These are phyloP conservation scores for Ophiostoma perfectum DNA, from an alignment of 2,329 filamentous ascomycete species.

Conservation along the genomic window DNA sequence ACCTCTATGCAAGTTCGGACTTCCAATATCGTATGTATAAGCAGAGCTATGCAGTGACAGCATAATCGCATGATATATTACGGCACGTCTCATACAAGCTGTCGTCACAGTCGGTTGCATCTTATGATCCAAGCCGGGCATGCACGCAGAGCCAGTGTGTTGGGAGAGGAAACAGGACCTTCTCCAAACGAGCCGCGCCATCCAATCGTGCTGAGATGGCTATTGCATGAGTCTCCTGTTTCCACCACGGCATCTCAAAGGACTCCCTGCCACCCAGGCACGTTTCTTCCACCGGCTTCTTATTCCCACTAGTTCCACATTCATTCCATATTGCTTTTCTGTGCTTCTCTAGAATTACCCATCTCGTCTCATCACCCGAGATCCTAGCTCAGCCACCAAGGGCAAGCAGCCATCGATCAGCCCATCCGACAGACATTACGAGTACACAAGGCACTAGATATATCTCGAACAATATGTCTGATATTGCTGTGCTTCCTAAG, in stretches of 20 bases:
- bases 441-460: not conserved
- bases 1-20: slow-evolving; percentile 8
- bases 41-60: not conserved
- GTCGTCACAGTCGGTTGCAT: too few relatives aligned
- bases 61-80: not conserved
- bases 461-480: not conserved
- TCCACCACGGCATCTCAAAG: too few relatives aligned
- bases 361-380: not conserved
- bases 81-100: too few relatives aligned
- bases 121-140: too few relatives aligned
- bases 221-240: too few relatives aligned
- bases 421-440: not conserved
- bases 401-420: not conserved
- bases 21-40: not conserved
- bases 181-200: too few relatives aligned
- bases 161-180: too few relatives aligned
- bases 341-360: not conserved
- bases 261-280: too few relatives aligned
- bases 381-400: not conserved
- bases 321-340: not conserved
- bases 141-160: too few relatives aligned
- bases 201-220: too few relatives aligned
- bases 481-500: not conserved
- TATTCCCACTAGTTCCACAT: too few relatives aligned
- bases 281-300: too few relatives aligned